phyloP scores from a whole-genome alignment of 2,329 filamentous ascomycete genomes.

The Diaporthe sp. region DNA sequence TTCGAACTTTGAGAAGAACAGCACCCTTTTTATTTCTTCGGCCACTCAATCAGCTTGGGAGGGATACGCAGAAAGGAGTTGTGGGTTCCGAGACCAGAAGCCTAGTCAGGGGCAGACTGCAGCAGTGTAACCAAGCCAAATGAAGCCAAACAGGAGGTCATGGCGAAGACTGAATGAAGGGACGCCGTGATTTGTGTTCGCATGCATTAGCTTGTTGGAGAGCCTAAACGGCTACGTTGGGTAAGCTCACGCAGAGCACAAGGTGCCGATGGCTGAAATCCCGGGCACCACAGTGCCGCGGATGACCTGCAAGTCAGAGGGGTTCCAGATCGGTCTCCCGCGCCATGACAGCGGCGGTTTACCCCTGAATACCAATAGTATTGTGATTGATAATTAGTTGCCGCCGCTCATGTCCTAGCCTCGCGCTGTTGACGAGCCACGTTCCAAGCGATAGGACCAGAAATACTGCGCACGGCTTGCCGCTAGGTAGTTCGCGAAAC shows the following conservation, averaged over 20 bases:
- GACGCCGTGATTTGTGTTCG: neutral
- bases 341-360: neutral
- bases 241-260: neutral
- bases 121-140: neutral
- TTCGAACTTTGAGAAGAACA: neutral
- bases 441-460: neutral
- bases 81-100: neutral
- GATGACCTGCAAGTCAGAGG: conserved; percentile 8
- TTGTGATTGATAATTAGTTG: neutral
- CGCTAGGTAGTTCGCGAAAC: conserved; percentile 25
- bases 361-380: neutral
- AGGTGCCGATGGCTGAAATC: neutral
- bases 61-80: neutral
- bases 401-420: neutral
- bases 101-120: conserved; percentile 24
- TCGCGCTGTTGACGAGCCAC: neutral
- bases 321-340: neutral
- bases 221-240: neutral
- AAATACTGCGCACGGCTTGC: conserved; percentile 4
- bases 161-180: neutral
- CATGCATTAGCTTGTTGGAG: conserved; percentile 25
- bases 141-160: neutral
- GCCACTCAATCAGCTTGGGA: too few relatives aligned
- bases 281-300: neutral
- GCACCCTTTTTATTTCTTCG: neutral